Percentiles rank a stretch among this genome's conserved stretches.
Conservation (phyloP, 768 basidiomycete species). For the Leccinellum rugosiceps region DNA sequence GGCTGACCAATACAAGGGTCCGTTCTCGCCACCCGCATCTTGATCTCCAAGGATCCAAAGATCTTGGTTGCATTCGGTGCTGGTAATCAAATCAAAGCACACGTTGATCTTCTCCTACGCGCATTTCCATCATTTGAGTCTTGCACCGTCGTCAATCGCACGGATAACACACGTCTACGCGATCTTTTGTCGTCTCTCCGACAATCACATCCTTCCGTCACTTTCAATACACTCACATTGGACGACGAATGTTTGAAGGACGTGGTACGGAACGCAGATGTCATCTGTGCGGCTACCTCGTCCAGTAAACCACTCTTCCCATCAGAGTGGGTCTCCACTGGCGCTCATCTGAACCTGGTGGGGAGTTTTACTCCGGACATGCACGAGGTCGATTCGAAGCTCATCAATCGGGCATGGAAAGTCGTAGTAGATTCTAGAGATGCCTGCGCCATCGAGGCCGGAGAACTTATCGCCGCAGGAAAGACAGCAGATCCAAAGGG, state of each 20-base stretch:
- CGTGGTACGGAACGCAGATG: conserved; percentile 25
- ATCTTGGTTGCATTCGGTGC: conserved; percentile 66
- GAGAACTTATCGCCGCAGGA: conserved; percentile 62
- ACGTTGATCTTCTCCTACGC: conserved; percentile 58
- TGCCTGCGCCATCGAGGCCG: conserved; percentile 75
- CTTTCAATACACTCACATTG: conserved; percentile 10
- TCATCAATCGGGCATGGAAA: conserved; percentile 53
- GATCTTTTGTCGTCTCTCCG: conserved; percentile 35
- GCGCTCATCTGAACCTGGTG: conserved; percentile 70
- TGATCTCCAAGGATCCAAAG: conserved; percentile 41
- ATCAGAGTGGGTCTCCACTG: conserved; percentile 55
- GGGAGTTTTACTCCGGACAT: conserved; percentile 82
- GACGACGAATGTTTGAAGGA: conserved; percentile 9
- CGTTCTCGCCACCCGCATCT: conserved; percentile 57
- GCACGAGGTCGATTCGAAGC: conserved; percentile 64
- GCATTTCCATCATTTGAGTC: conserved; percentile 50
- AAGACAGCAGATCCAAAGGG: conserved; percentile 38
- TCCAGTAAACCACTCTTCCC: conserved; percentile 70
- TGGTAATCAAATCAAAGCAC: conserved; percentile 66
- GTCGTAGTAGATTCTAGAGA: conserved; percentile 73
- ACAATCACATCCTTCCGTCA: conserved; percentile 24
- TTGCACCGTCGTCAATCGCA: conserved; percentile 65
- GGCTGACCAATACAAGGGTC: conserved; percentile 48
- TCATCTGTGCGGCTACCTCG: conserved; percentile 76
- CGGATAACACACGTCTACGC: conserved; percentile 45